Evolutionary conservation across 2,329 filamentous ascomycete species (phyloP).

Genomic region (Fusarium sacchari): DNA sequence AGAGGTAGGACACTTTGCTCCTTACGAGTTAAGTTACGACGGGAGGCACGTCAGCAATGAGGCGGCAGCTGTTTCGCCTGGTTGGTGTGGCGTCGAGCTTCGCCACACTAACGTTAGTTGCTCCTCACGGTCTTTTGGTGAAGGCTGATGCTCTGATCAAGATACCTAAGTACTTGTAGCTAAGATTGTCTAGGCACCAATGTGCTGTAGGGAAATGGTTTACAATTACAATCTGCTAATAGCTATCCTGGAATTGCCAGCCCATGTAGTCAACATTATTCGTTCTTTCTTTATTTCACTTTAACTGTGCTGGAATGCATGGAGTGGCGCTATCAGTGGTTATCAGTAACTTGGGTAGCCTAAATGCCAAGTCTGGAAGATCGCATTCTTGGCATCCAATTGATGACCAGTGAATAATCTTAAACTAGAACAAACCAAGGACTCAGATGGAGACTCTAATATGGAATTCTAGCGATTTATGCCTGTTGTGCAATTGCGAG

Average conservation of each 20-base stretch:
- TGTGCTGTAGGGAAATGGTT: not conserved
- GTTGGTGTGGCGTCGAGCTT: constrained; percentile 36
- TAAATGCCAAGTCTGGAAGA: not conserved
- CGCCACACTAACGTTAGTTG: constrained; percentile 39
- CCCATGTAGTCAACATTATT: not conserved
- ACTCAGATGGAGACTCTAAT: not conserved
- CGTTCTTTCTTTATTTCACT: not conserved
- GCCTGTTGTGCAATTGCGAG: not conserved
- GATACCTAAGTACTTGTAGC: too few relatives aligned
- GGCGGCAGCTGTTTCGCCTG: constrained; percentile 41
- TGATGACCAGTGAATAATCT: not conserved
- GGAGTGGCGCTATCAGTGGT: not conserved
- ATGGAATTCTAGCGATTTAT: not conserved
- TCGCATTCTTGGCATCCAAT: not conserved
- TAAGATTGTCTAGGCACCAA: not conserved
- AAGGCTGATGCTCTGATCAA: not conserved
- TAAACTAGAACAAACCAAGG: not conserved
- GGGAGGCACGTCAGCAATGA: constrained; percentile 44
- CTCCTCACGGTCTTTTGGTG: not conserved
- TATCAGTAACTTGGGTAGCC: not conserved
- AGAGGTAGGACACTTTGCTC: constrained; percentile 43
- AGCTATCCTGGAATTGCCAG: not conserved
- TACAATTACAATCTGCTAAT: not conserved
- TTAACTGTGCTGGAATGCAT: not conserved
- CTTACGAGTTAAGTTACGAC: constrained; percentile 36